Conservation (phyloP, 371 early-diverging fungal genomes). For the Apophysomyces trapeziformis region DNA sequence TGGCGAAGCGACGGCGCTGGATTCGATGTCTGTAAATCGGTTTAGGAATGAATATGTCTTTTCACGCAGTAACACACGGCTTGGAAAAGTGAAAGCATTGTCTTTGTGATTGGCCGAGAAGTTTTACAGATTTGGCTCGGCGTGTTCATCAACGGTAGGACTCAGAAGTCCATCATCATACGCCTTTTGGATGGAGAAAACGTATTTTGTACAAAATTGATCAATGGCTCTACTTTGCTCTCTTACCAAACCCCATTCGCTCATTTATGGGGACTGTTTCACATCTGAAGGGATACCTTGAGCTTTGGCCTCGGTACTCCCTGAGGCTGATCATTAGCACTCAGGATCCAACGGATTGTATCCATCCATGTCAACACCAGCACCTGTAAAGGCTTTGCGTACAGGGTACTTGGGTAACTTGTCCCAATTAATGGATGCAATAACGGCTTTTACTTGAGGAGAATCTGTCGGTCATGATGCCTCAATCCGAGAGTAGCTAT, state of each 20-base stretch:
- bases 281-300: conserved; percentile 24
- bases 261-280: conserved; percentile 21
- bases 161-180: conserved; percentile 29
- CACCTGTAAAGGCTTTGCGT: conserved; percentile 19
- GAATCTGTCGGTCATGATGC: conserved; percentile 24
- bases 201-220: background rate
- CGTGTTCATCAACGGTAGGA: conserved; percentile 20
- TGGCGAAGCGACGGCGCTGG: conserved; percentile 49
- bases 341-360: conserved; percentile 24
- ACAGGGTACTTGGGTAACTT: conserved; percentile 41
- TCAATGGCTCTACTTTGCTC: background rate
- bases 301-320: conserved; percentile 21
- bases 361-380: conserved; percentile 19
- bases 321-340: conserved; percentile 30
- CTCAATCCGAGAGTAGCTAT: conserved; percentile 20
- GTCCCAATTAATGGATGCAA: conserved; percentile 44
- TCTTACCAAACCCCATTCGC: conserved; percentile 24
- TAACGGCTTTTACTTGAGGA: conserved; percentile 37
- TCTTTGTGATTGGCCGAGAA: conserved; percentile 33
- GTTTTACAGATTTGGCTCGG: conserved; percentile 34
- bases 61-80: conserved; percentile 21
- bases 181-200: background rate
- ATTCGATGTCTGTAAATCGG: conserved; percentile 34
- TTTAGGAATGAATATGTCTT: background rate
- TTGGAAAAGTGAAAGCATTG: too few species aligned